Base-by-base conservation (phyloP, 306 rosid genomes). In the Ormosia emarginata region DNA sequence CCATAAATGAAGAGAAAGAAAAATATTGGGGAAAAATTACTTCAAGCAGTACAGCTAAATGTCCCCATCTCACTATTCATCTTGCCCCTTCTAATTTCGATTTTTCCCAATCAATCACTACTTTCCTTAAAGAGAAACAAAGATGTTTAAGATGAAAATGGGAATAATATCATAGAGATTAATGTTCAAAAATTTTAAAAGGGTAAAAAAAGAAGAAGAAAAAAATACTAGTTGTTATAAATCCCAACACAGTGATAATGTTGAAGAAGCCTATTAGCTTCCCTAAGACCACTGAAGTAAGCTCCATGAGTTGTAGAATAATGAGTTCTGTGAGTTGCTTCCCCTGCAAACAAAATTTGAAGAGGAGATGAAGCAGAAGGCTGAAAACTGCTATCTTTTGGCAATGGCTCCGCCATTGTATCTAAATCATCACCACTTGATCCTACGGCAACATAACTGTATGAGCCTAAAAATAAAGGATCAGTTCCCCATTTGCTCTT, bases 291-390 rank as follows among this genome's bases (percentile, higher is more conserved):
- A 85, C 99, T 95, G 82, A 90, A 85, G 84, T 93, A 93, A 81
- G 99, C 99, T 73, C 99, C 99, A 89, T 95, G 99, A 72, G 99
- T 95, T 17, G 99, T 95, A 46, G 99, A 95, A 83, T 95, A 95
- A 82, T 95, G 97, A 79, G 94, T 93, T 90, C 98, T 90, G 84
- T 95, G 99, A 14, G 99, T 95, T 65, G 99, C 98, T 86, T 95
- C 99, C 15, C 99, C 98, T 64, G 99, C 98, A 81, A 95, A 95
- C 89, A 95, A 85, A 84, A 95, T 86, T 75, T 93, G 98, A 83
- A 95, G 95, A 34, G 93, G 88, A 73, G 76, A 90, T 5, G 89
- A 79, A 77, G 81, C 71, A 2, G 63, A 39, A 71, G 88, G n/a
- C 7, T 80, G 84, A 58, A 67, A 66, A 64, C 56, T 85, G 71